Conservation (phyloP, 805 yeast species). For the Candida oleophila region DNA sequence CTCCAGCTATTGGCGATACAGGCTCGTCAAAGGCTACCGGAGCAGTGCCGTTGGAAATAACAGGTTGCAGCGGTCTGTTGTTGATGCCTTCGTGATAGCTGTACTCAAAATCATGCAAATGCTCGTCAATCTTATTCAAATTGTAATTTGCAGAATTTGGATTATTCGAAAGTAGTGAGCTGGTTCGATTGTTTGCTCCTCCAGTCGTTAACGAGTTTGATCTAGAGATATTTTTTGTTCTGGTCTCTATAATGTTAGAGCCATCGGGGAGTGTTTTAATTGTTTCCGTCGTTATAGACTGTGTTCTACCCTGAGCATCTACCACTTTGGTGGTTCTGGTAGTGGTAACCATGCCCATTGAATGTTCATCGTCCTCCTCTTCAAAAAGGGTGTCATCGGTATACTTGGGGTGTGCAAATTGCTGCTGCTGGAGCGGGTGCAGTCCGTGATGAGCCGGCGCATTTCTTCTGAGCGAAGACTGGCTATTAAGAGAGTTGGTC, state of each 20-base stretch:
- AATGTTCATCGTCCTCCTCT: conserved; percentile 7
- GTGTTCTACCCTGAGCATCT: conserved; percentile 39
- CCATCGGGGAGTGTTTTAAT: conserved; percentile 40
- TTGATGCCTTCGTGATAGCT: conserved; percentile 30
- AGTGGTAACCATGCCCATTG: conserved; percentile 21
- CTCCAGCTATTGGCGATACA: not conserved
- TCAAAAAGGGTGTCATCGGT: conserved; percentile 1
- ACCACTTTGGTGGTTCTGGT: conserved; percentile 43
- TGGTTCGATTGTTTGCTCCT: conserved; percentile 13
- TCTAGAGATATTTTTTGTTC: conserved; percentile 39
- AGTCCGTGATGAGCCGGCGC: not conserved
- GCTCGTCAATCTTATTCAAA: conserved; percentile 42
- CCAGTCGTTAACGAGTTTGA: conserved; percentile 21
- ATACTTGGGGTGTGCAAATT: not conserved
- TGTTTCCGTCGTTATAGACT: conserved; percentile 35
- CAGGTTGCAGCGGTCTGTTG: not conserved
- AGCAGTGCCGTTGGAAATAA: too few relatives aligned
- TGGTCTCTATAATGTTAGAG: conserved; percentile 41
- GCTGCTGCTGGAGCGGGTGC: not conserved
- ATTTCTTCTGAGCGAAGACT: not conserved
- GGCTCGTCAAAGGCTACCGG: too few relatives aligned
- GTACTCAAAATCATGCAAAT: conserved; percentile 42
- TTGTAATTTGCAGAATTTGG: conserved; percentile 18
- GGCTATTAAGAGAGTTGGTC: conserved; percentile 5
- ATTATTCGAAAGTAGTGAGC: conserved; percentile 18